These are phyloP conservation scores for Fusarium torreyae DNA, from an alignment of 2,329 filamentous ascomycete species.

Conservation along the genomic window DNA sequence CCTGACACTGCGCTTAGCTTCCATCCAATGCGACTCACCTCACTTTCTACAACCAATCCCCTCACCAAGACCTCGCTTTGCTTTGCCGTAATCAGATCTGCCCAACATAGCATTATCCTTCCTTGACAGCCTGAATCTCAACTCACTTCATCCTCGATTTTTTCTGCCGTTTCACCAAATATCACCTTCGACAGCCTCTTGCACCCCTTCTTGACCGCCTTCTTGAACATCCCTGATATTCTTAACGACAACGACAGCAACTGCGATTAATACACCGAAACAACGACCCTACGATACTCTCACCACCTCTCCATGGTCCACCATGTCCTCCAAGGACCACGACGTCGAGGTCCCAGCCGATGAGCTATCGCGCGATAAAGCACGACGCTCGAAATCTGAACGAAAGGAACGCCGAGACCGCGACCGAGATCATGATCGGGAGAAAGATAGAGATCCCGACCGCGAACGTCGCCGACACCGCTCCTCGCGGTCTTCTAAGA, in stretches of 20 bases:
- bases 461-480: conserved; percentile 57
- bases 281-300: conserved; percentile 19
- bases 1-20: conserved; percentile 42
- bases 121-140: conserved; percentile 21
- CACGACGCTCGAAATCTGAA: conserved; percentile 58
- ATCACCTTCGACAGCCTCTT: conserved; percentile 15
- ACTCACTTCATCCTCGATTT: conserved; percentile 6
- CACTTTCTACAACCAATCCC: conserved; percentile 41
- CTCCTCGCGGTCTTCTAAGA: conserved; percentile 60
- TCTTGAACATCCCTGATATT: conserved; percentile 34
- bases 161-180: conserved; percentile 5
- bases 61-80: conserved; percentile 38
- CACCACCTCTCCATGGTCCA: conserved; percentile 49
- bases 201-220: conserved; percentile 35
- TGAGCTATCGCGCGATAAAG: conserved; percentile 58
- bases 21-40: conserved; percentile 31
- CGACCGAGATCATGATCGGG: conserved; percentile 52
- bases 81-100: conserved; percentile 24
- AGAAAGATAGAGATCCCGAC: conserved; percentile 54
- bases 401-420: conserved; percentile 57
- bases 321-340: conserved; percentile 61
- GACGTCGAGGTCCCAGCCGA: conserved; percentile 58
- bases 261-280: conserved; percentile 14
- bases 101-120: conserved; percentile 21
- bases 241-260: conserved; percentile 26